A percentile compares a stretch with the other conserved stretches of the same genome.
Conservation (phyloP, 768 basidiomycete species). For the Rhodotorula taiwanensis region DNA sequence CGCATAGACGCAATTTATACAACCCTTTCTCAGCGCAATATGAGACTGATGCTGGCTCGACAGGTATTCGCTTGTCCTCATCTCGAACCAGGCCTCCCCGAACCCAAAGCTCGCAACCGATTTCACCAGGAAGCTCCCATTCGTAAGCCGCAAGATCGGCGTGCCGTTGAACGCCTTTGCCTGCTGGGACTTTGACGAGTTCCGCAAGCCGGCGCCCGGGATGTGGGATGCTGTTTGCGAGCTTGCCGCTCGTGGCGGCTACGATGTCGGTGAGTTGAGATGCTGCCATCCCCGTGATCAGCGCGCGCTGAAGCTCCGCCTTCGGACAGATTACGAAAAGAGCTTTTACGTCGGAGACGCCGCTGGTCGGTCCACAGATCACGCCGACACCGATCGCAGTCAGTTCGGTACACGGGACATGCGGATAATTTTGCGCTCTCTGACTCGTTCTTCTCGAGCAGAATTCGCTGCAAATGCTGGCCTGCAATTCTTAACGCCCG, state of each 20-base stretch:
- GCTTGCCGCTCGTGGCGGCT: slow-evolving; percentile 36
- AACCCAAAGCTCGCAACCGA: not conserved
- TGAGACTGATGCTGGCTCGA: too few species aligned
- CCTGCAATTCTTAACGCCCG: slow-evolving; percentile 13
- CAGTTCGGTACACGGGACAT: not conserved
- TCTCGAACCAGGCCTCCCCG: slow-evolving; percentile 43
- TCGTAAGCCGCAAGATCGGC: slow-evolving; percentile 1
- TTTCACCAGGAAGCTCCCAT: slow-evolving; percentile 4
- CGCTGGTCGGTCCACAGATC: slow-evolving; percentile 45
- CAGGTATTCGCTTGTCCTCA: slow-evolving; percentile 38
- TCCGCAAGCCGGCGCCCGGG: slow-evolving; percentile 45
- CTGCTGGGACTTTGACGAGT: slow-evolving; percentile 42
- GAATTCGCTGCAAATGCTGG: slow-evolving; percentile 20
- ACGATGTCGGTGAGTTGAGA: slow-evolving; percentile 38
- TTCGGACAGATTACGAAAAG: slow-evolving; percentile 38
- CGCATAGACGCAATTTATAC: too few species aligned
- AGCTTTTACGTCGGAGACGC: slow-evolving; percentile 47
- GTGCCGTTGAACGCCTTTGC: slow-evolving; percentile 44
- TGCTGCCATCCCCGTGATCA: rapidly evolving
- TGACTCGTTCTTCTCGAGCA: not conserved
- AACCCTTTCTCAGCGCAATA: not conserved
- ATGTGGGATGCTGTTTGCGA: slow-evolving; percentile 42
- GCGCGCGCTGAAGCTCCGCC: rapidly evolving
- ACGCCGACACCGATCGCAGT: slow-evolving; percentile 40
- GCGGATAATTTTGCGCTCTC: not conserved